These are phyloP conservation scores for Penicillium sp. DNA, from an alignment of 2,329 filamentous ascomycete genomes.

Conservation along the genomic window DNA sequence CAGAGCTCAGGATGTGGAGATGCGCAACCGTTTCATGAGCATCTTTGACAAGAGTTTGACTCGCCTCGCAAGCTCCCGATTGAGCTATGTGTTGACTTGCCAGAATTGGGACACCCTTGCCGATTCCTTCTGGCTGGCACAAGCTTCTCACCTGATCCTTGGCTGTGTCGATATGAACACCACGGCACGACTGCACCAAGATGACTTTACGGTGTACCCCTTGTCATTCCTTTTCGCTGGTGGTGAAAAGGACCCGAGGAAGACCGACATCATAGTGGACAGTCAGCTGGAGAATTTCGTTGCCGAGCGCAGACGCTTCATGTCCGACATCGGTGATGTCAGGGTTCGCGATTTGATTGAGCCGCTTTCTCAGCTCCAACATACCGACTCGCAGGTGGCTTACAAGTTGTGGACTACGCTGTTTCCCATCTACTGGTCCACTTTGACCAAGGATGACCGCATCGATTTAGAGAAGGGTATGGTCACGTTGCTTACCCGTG, in stretches of 20 bases:
- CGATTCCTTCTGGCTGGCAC: constrained; percentile 95
- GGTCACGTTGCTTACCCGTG: constrained; percentile 87
- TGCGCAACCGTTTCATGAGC: constrained; percentile 94
- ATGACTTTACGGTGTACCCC: constrained; percentile 80
- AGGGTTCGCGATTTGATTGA: constrained; percentile 87
- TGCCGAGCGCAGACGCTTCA: constrained; percentile 76
- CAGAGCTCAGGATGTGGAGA: constrained; percentile 87
- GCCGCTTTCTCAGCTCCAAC: constrained; percentile 87
- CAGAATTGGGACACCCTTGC: constrained; percentile 97
- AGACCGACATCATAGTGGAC: constrained; percentile 70
- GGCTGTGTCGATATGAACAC: constrained; percentile 85
- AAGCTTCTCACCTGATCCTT: constrained; percentile 90
- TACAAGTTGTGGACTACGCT: constrained; percentile 88
- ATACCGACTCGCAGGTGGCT: constrained; percentile 77
- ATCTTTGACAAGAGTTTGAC: constrained; percentile 96
- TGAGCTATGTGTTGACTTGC: constrained; percentile 83
- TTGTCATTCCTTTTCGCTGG: constrained; percentile 72
- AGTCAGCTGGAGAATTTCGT: constrained; percentile 81
- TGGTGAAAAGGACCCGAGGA: constrained; percentile 69
- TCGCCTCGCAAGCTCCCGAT: constrained; percentile 83
- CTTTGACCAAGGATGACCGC: constrained; percentile 82
- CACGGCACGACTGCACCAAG: constrained; percentile 73
- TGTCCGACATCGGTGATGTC: constrained; percentile 79
- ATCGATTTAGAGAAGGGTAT: constrained; percentile 87
- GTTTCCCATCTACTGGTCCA: constrained; percentile 94